A percentile compares a stretch with the other conserved stretches of the same genome.
Conservation (phyloP, 352 stramenopile species). For the Globisporangium sylvaticum region DNA sequence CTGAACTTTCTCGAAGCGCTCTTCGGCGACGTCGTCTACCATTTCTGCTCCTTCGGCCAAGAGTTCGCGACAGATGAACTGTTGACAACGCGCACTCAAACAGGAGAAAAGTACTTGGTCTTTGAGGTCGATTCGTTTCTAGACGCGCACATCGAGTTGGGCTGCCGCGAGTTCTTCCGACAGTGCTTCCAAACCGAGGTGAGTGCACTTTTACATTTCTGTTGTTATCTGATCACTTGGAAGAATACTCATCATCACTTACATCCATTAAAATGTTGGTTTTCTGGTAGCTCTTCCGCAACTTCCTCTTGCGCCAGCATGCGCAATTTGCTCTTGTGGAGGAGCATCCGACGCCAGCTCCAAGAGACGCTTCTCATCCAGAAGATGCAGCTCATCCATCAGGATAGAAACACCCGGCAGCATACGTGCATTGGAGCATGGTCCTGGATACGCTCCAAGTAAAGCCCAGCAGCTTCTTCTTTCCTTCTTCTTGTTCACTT, state of each 20-base stretch:
- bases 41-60: slow-evolving; percentile 58
- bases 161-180: slow-evolving; percentile 76
- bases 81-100: not conserved
- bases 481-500: not conserved
- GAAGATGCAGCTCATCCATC: not conserved
- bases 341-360: not conserved
- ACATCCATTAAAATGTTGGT: not conserved
- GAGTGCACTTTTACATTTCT: not conserved
- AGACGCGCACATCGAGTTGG: slow-evolving; percentile 58
- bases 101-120: slow-evolving; percentile 34
- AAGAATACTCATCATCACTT: not conserved
- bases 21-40: slow-evolving; percentile 57
- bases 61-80: slow-evolving; percentile 18
- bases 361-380: not conserved
- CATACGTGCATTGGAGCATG: not conserved
- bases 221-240: not conserved
- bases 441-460: not conserved
- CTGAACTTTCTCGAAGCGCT: slow-evolving; percentile 57
- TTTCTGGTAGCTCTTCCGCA: slow-evolving; percentile 45
- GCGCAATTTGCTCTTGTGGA: slow-evolving; percentile 29
- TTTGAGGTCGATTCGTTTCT: slow-evolving; percentile 65
- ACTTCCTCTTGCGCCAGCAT: slow-evolving; percentile 49
- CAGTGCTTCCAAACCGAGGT: slow-evolving; percentile 75
- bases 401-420: not conserved
- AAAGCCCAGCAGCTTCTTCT: not conserved